Conservation (phyloP, 2,329 filamentous ascomycete species). For the Xylaria multiplex region DNA sequence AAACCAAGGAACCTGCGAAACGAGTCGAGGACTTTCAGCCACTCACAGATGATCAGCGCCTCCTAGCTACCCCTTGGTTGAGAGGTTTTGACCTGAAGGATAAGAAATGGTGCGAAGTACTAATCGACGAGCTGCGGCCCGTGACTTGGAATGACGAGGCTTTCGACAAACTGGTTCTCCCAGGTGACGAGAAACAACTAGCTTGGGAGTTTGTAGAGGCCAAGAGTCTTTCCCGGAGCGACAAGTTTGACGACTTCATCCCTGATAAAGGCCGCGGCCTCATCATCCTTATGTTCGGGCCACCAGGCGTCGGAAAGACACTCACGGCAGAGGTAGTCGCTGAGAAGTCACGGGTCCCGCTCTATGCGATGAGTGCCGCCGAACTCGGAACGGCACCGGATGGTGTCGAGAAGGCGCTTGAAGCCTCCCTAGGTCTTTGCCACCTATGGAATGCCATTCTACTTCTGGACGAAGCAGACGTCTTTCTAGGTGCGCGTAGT, state of each 20-base stretch:
- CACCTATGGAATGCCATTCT: constrained; percentile 56
- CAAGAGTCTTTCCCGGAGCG: constrained; percentile 44
- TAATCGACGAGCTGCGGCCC: constrained; percentile 44
- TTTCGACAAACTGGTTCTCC: constrained; percentile 52
- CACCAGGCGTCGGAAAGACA: constrained; percentile 54
- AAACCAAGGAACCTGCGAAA: constrained; percentile 28
- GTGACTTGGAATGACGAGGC: constrained; percentile 52
- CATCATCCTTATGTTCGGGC: constrained; percentile 52
- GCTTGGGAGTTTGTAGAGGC: constrained; percentile 54
- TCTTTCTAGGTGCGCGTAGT: constrained; percentile 53
- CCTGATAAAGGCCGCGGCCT: constrained; percentile 51
- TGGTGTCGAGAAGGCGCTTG: constrained; percentile 50
- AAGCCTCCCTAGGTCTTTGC: constrained; percentile 51
- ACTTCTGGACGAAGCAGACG: constrained; percentile 56
- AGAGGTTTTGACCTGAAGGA: constrained; percentile 52
- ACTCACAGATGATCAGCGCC: constrained; percentile 50
- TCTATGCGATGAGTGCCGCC: constrained; percentile 54
- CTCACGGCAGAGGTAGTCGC: constrained; percentile 54
- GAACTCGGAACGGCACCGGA: constrained; percentile 52
- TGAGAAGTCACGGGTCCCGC: constrained; percentile 51
- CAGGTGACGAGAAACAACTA: constrained; percentile 51
- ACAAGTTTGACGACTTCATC: constrained; percentile 51
- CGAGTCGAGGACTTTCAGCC: constrained; percentile 43
- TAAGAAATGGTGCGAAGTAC: constrained; percentile 49
- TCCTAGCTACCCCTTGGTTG: constrained; percentile 52